These are phyloP conservation scores for Carnegiea gigantea DNA, from an alignment of 179 eudicot species.

Conservation along the genomic window DNA sequence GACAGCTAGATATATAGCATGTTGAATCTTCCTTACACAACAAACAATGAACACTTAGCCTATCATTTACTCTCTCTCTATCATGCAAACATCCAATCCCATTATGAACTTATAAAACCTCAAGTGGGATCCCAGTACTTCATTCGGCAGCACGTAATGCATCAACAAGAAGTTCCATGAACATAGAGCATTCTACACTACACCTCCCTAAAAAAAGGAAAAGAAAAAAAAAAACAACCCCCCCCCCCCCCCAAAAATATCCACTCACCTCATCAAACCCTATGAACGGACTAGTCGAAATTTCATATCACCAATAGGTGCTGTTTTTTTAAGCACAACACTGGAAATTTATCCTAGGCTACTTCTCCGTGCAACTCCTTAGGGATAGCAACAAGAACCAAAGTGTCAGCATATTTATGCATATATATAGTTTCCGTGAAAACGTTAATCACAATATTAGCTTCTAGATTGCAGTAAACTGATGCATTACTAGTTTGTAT, in stretches of 20 bases:
- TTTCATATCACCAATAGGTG: background rate
- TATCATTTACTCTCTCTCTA: background rate
- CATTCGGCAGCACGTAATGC: background rate
- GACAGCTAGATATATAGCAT: background rate
- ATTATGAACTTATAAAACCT: background rate
- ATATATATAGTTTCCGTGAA: background rate
- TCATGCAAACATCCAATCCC: background rate
- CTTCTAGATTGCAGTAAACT: background rate
- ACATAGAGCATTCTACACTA: background rate
- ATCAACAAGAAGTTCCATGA: background rate
- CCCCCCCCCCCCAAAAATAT: background rate
- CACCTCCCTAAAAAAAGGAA: background rate
- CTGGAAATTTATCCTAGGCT: background rate
- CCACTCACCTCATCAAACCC: background rate
- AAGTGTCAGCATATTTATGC: background rate
- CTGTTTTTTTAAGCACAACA: background rate
- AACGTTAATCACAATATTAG: background rate
- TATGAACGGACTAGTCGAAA: background rate
- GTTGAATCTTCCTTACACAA: background rate
- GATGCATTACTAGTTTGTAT: conserved; percentile 53
- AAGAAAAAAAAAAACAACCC: no score
- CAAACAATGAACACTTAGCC: background rate
- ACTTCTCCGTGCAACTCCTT: background rate
- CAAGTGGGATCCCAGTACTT: background rate
- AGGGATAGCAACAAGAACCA: background rate